Conservation (phyloP, 2,329 filamentous ascomycete genomes). For the Teratosphaeria zuluensis region DNA sequence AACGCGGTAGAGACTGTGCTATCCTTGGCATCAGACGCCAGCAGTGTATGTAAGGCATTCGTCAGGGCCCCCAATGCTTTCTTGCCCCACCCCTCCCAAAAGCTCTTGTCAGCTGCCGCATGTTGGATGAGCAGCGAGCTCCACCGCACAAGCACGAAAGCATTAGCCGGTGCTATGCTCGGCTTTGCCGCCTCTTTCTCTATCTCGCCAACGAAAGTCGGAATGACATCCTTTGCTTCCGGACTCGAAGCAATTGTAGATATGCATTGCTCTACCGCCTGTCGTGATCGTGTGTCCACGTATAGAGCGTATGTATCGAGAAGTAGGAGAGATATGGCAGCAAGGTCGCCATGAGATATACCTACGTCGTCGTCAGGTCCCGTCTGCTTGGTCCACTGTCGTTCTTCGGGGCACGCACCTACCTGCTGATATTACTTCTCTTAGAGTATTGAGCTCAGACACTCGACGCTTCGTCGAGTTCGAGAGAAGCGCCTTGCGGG, state of each 20-base stretch:
- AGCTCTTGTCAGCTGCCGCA: constrained; percentile 47
- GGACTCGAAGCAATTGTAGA: constrained; percentile 52
- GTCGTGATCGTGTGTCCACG: constrained; percentile 71
- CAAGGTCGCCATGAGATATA: constrained; percentile 12
- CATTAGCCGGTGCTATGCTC: constrained; percentile 66
- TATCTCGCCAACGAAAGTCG: constrained; percentile 56
- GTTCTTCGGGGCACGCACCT: constrained; percentile 13
- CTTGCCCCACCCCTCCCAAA: constrained; percentile 55
- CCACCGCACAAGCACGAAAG: constrained; percentile 89
- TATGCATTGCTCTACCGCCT: constrained; percentile 74
- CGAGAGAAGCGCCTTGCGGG: constrained; percentile 32
- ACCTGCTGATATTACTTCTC: constrained; percentile 35
- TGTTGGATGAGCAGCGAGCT: constrained; percentile 68
- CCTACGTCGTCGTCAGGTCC: neutral
- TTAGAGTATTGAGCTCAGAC: constrained; percentile 34
- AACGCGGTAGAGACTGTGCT: constrained; percentile 64
- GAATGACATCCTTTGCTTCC: constrained; percentile 48
- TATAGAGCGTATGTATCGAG: constrained; percentile 86
- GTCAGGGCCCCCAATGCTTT: constrained; percentile 62
- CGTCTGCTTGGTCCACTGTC: neutral
- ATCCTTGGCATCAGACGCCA: constrained; percentile 53
- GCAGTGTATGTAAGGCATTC: constrained; percentile 66
- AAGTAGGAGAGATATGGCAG: constrained; percentile 46
- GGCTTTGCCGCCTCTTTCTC: constrained; percentile 65
- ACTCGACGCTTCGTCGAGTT: constrained; percentile 41